A percentile compares a stretch with the other conserved stretches of the same genome.
Conservation (phyloP, 306 rosid species). For the Vigna reflexopilosa region DNA sequence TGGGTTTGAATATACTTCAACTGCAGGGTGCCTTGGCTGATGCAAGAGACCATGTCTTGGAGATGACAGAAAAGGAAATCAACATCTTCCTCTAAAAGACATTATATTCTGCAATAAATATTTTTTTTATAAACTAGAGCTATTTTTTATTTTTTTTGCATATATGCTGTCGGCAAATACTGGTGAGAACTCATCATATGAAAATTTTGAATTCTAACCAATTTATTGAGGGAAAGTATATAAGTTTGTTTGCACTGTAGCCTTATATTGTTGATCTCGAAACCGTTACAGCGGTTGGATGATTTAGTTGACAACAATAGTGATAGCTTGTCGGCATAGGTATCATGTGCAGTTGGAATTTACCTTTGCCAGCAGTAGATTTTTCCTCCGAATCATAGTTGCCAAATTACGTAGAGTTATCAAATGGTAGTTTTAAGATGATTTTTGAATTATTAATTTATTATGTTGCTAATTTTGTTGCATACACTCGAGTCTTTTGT, state of each 20-base stretch:
- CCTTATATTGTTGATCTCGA: not conserved
- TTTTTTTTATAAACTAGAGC: slow-evolving; percentile 26
- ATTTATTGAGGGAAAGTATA: slow-evolving; percentile 45
- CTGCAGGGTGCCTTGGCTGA: slow-evolving; percentile 91
- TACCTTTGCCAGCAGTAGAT: not conserved
- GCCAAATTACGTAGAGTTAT: not conserved
- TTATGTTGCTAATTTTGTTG: not conserved
- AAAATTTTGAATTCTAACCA: slow-evolving; percentile 57
- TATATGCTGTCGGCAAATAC: slow-evolving; percentile 44
- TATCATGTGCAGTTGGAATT: not conserved
- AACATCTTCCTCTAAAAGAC: slow-evolving; percentile 66
- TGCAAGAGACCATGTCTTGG: slow-evolving; percentile 94
- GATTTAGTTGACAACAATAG: not conserved
- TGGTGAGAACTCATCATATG: slow-evolving; percentile 48
- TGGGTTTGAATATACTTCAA: slow-evolving; percentile 38
- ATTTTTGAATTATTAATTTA: not conserved
- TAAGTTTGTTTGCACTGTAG: slow-evolving; percentile 47
- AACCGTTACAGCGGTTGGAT: not conserved
- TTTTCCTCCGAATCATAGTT: not conserved
- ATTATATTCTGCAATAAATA: slow-evolving; percentile 18
- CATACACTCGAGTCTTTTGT: not conserved
- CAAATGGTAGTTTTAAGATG: not conserved
- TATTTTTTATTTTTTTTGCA: slow-evolving; percentile 16
- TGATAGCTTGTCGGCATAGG: not conserved
- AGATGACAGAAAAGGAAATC: slow-evolving; percentile 95